Evolutionary conservation across 2,329 filamentous ascomycete species (phyloP).

Genomic region (Pseudonectria buxi): DNA sequence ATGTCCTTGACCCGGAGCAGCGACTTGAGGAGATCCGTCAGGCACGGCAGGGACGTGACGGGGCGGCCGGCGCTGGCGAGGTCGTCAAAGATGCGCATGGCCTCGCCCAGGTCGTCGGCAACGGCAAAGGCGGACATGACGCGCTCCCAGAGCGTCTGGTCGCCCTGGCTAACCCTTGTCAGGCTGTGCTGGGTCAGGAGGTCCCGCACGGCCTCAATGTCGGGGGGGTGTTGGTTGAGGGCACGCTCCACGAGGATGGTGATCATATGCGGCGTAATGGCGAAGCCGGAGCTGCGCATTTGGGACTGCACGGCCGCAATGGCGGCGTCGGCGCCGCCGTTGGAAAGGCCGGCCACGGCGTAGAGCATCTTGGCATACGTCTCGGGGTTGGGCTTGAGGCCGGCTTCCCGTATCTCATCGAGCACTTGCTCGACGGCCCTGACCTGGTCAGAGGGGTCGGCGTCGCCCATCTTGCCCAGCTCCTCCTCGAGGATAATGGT

Average conservation of each 20-base stretch:
- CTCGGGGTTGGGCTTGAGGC: constrained; percentile 52
- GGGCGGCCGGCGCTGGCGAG: constrained; percentile 33
- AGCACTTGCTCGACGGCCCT: constrained; percentile 49
- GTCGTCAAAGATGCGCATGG: constrained; percentile 42
- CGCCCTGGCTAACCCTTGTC: constrained; percentile 29
- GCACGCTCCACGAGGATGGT: constrained; percentile 66
- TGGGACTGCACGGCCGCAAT: constrained; percentile 56
- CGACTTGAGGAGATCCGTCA: constrained; percentile 35
- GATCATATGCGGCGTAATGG: constrained; percentile 60
- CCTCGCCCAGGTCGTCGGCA: constrained; percentile 42
- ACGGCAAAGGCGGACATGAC: constrained; percentile 60
- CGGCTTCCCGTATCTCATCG: constrained; percentile 47
- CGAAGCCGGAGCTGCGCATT: constrained; percentile 48
- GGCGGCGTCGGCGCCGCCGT: constrained; percentile 37
- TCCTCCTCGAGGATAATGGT: constrained; percentile 62
- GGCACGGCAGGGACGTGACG: constrained; percentile 35
- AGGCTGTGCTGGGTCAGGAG: constrained; percentile 54
- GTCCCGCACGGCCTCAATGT: constrained; percentile 51
- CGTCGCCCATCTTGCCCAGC: constrained; percentile 34
- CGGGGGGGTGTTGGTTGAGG: constrained; percentile 51
- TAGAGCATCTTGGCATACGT: constrained; percentile 67
- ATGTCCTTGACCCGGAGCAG: constrained; percentile 20
- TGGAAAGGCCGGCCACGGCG: constrained; percentile 28
- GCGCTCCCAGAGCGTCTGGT: constrained; percentile 64
- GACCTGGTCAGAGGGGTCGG: constrained; percentile 42